Percentiles rank a stretch among this genome's conserved stretches.
These are phyloP conservation scores for Selenicereus undatus DNA, from an alignment of 148 eudicot species.

Conservation along the genomic window DNA sequence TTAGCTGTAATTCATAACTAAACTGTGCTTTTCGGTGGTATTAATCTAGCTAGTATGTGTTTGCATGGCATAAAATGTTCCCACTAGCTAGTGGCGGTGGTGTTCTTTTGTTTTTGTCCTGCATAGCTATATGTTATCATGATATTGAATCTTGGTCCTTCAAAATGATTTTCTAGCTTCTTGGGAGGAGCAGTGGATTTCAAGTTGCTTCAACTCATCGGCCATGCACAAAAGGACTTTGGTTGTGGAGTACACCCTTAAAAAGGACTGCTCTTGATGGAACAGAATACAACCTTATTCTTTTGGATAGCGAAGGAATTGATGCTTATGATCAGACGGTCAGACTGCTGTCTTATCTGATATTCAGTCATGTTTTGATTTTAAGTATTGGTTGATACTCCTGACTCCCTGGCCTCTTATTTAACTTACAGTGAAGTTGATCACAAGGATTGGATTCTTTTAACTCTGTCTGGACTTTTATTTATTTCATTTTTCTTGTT, in stretches of 20 bases:
- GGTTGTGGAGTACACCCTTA: slow-evolving; percentile 97
- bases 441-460: background rate
- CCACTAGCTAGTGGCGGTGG: background rate
- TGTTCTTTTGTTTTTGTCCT: background rate
- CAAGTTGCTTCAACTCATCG: slow-evolving; percentile 90
- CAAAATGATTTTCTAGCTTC: slow-evolving; percentile 51
- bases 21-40: no score
- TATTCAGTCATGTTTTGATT: background rate
- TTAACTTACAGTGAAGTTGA: background rate
- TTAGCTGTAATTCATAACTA: no score
- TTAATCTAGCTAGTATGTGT: background rate
- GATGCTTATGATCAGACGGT: slow-evolving; percentile 99
- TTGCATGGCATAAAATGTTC: background rate
- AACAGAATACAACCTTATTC: slow-evolving; percentile 87
- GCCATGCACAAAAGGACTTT: slow-evolving; percentile 97
- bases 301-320: slow-evolving; percentile 90
- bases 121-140: background rate
- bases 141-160: slow-evolving; percentile 17
- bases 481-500: background rate
- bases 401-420: background rate
- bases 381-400: slow-evolving; percentile 6
- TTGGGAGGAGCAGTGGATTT: slow-evolving; percentile 94
- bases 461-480: background rate
- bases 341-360: slow-evolving; percentile 24
- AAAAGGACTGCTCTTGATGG: slow-evolving; percentile 91